phyloP scores from a whole-genome alignment of 192 early-diverging fungal genomes.

The Umbelopsis isabellina region DNA sequence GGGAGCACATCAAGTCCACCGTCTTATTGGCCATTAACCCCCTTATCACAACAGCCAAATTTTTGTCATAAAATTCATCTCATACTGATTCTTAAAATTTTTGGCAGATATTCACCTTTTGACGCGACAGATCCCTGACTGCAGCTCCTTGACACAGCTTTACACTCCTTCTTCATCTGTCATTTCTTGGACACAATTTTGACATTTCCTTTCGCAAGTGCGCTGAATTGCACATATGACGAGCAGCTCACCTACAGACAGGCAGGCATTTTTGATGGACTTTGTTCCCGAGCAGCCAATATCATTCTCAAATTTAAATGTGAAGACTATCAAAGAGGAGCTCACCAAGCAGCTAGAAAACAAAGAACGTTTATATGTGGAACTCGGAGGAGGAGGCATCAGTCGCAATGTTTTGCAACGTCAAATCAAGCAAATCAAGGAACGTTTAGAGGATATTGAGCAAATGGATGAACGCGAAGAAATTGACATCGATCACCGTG shows the following conservation, averaged over 20 bases:
- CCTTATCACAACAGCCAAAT: not conserved
- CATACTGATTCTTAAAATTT: not conserved
- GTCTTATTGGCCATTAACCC: too few species aligned
- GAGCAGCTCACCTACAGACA: not conserved
- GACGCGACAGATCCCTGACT: conserved; percentile 6
- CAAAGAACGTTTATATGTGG: conserved; percentile 18
- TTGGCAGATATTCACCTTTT: not conserved
- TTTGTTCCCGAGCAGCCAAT: conserved; percentile 20
- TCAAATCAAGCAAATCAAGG: conserved; percentile 11
- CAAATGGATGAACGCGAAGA: conserved; percentile 15
- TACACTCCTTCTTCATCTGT: conserved; percentile 16
- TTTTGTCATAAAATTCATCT: not conserved
- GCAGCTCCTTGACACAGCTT: conserved; percentile 8
- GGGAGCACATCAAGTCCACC: not conserved
- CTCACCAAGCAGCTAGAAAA: conserved; percentile 19
- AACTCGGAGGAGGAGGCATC: conserved; percentile 12
- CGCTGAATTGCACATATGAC: conserved; percentile 4
- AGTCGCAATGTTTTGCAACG: conserved; percentile 8
- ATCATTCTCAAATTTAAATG: conserved; percentile 30
- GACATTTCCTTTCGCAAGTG: conserved; percentile 4
- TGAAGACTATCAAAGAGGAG: conserved; percentile 26
- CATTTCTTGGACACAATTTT: not conserved
- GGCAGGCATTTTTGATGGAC: conserved; percentile 9
- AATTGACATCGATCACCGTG: not conserved
- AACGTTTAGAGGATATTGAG: not conserved